Evolutionary conservation across 2,329 filamentous ascomycete genomes (phyloP), one percentile per base, ranked within the genome.

Genomic region (Monosporascus sp.): DNA sequence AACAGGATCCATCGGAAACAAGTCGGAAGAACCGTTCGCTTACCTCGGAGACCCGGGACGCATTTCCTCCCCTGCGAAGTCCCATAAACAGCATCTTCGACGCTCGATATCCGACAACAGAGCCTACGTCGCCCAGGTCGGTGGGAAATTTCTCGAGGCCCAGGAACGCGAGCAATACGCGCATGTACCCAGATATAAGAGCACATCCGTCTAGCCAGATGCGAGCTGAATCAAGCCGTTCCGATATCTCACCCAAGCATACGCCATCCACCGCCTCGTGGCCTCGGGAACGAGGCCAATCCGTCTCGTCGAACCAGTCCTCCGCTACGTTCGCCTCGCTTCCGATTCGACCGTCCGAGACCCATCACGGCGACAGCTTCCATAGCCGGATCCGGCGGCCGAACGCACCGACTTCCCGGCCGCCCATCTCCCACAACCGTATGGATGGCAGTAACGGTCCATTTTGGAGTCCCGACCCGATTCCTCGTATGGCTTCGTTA

Each of bases 141-240:
- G 71, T 81, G 46, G 77, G 77, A 61, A 84, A 84, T 66, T 84
- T 84, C 64, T 84, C 81, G n/a, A 74, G 81, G 39, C 81, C 81
- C 43, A 73, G 81, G 53, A 81, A 80, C 56, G 70, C 73, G 39
- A 83, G 80, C 64, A 72, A 80, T 55, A 74, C 73, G 52, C 76
- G 77, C 56, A 64, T 71, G 50, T 65, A 67, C 45, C 60, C 65
- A 48, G 73, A 75, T 35, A 59, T 63, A 54, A 70, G 65, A 46
- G 59, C 66, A 38, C 68, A 65, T 45, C 64, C 63, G n/a, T 57
- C 62, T 51, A 63, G 59, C 49, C 60, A 63, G n/a, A 50, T 54
- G 9, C 58, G 60, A 17, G 50, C 60, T 39, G 67, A 70, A 11
- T 45, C 59, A 27, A 57, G 47, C 7, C 60, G 59, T 46, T 55